phyloP scores from a whole-genome alignment of 1,284 basidiomycete species.

The Kwoniella shivajii region DNA sequence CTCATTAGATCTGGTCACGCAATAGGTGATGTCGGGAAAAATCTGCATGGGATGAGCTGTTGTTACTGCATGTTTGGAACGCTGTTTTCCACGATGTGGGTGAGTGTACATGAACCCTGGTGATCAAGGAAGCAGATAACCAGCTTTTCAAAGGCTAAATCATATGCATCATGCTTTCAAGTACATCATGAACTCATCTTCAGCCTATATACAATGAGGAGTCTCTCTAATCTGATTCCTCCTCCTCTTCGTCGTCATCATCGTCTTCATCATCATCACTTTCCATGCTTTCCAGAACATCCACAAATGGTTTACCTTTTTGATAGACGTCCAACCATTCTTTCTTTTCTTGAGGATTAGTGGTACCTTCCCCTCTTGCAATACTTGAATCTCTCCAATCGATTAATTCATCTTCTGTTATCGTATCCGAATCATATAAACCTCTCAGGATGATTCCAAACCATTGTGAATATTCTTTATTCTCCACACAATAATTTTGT shows the following conservation, averaged over 20 bases:
- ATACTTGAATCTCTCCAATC: constrained; percentile 51
- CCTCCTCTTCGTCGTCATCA: constrained; percentile 38
- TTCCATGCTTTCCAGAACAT: constrained; percentile 50
- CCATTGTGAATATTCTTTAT: constrained; percentile 34
- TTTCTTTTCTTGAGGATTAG: constrained; percentile 38
- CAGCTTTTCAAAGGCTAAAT: neutral
- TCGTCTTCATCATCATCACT: constrained; percentile 48
- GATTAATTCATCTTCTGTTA: constrained; percentile 50
- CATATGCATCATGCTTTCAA: neutral
- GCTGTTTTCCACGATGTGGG: no score
- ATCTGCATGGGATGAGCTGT: no score
- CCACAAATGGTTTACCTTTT: constrained; percentile 51
- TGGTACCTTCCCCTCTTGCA: constrained; percentile 45
- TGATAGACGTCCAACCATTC: constrained; percentile 36
- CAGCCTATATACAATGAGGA: no score
- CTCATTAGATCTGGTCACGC: no score
- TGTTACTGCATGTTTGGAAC: no score
- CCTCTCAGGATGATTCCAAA: constrained; percentile 51
- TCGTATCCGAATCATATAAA: constrained; percentile 53
- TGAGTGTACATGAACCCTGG: no score
- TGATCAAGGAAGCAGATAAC: neutral
- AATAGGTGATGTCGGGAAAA: no score
- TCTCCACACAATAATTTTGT: constrained; percentile 32
- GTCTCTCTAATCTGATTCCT: constrained; percentile 26
- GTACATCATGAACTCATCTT: neutral